Base-by-base conservation (phyloP, 371 early-diverging fungal genomes). In the Polyrhizophydium stewartii region DNA sequence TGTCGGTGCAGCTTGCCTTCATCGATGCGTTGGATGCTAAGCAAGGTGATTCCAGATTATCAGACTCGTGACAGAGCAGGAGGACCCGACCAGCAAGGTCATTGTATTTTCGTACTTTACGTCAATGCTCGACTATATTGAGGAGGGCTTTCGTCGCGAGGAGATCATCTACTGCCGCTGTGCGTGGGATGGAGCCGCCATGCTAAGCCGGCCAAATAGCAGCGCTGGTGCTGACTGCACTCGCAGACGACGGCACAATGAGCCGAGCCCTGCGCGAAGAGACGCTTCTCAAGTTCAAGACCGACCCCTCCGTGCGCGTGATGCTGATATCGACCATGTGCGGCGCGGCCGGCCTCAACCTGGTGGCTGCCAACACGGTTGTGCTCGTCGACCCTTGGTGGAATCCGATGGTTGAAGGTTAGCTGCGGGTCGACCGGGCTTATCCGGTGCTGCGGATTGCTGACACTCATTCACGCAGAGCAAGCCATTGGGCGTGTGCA, bases 401-500 rank as follows among this genome's bases (percentile, higher is more conserved):
- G 90, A 90, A 92, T 69, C 83, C 73, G 21, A 81, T 83, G 0
- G 58, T 57, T 7, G 66, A 89, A 69, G 49, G 49, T 28, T 47
- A 16, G 3, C 7, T 28, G 28, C 28, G 3, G 49, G 3, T 3
- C 16, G 28, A 7, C 7, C 16, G 10, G 3, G 49, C 10, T 3
- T 25, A 16, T 47, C 28, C 25, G 3, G 28, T 47, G 22, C 7
- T 28, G 22, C 10, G 49, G 16, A 7, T 3, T 47, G 28, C 16
- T 3, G 3, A 7, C 7, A 47, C 49, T 47, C 7, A 28, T 25
- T 3, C 16, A 16, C 3, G 84, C 19, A 92, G 92, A 72, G 51
- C 89, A 89, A 71, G 92, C 93, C 21, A 89, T 93, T 63, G 95
- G 93, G 66, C 85, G 95, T 61, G 87, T 91, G 5, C 90, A 92